phyloP scores from a whole-genome alignment of 805 yeast species.

The Debaryomyces prosopidis region DNA sequence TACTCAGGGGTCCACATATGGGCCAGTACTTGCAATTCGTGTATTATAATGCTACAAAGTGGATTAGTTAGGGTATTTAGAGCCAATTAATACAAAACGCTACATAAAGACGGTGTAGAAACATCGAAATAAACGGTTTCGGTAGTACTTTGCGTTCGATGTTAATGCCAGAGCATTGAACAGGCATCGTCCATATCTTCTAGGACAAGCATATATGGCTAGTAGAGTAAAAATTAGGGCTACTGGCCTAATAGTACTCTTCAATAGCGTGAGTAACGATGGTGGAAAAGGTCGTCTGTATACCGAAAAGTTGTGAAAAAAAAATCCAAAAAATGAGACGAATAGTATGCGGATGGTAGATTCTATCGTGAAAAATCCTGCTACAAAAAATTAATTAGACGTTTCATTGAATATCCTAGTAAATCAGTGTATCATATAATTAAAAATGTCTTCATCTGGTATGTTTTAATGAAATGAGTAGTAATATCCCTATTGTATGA shows the following conservation, averaged over 20 bases:
- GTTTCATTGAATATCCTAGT: not conserved
- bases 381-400: not conserved
- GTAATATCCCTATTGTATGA: too few relatives aligned
- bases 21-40: not conserved
- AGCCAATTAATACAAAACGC: not conserved
- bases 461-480: conserved; percentile 16
- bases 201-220: too few relatives aligned
- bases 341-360: not conserved
- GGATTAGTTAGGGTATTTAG: not conserved
- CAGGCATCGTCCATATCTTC: too few relatives aligned
- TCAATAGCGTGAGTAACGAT: not conserved
- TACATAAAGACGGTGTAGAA: too few relatives aligned
- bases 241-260: not conserved
- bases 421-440: conserved; percentile 12
- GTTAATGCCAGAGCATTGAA: too few relatives aligned
- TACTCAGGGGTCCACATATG: too few relatives aligned
- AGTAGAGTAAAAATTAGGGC: not conserved
- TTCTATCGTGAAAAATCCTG: not conserved
- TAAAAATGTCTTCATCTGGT: conserved; percentile 35
- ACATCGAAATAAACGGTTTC: too few relatives aligned
- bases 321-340: too few relatives aligned
- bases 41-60: not conserved
- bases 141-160: too few relatives aligned
- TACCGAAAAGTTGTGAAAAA: not conserved
- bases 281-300: not conserved